Evolutionary conservation across 2,329 filamentous ascomycete species (phyloP).

Genomic region (Aspergillus alliaceus): DNA sequence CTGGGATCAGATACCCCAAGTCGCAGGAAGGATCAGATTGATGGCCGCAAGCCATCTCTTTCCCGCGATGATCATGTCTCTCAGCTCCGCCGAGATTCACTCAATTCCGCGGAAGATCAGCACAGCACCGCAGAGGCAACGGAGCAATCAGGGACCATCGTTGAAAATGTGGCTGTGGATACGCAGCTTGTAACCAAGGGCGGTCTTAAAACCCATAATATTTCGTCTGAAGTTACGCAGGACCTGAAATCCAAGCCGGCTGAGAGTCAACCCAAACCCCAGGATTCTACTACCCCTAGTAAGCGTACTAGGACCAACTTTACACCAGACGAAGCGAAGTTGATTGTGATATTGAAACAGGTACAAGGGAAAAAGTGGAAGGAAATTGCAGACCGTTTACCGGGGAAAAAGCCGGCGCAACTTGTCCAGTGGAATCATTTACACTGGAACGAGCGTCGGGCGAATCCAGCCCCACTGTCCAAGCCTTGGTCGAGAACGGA

Average conservation of each 20-base stretch:
- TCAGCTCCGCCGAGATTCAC: slow-evolving; percentile 9
- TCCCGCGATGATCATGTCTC: slow-evolving; percentile 9
- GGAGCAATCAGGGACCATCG: slow-evolving; percentile 4
- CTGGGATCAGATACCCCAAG: slow-evolving; percentile 3
- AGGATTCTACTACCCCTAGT: slow-evolving; percentile 20
- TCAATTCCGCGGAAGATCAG: slow-evolving; percentile 8
- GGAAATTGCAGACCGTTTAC: slow-evolving; percentile 30
- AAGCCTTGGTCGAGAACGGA: slow-evolving; percentile 32
- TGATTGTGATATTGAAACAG: slow-evolving; percentile 32
- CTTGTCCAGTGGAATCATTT: slow-evolving; percentile 26
- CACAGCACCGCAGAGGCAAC: slow-evolving; percentile 12
- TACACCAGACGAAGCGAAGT: slow-evolving; percentile 33
- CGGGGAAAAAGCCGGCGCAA: slow-evolving; percentile 20
- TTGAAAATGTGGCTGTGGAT: slow-evolving; percentile 7
- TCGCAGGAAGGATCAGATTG: slow-evolving; percentile 9
- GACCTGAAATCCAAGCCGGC: not conserved
- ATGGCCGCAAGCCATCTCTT: slow-evolving; percentile 12
- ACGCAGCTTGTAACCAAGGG: not conserved
- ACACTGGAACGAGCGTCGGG: slow-evolving; percentile 31
- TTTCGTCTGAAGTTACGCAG: slow-evolving; percentile 2
- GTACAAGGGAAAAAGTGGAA: slow-evolving; percentile 28
- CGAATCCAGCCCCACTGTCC: slow-evolving; percentile 26
- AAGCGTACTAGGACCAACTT: slow-evolving; percentile 17
- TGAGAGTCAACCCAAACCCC: not conserved
- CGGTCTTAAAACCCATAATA: not conserved